These are phyloP conservation scores for Exserohilum rostratum DNA, from an alignment of 2,329 filamentous ascomycete genomes.

Conservation along the genomic window DNA sequence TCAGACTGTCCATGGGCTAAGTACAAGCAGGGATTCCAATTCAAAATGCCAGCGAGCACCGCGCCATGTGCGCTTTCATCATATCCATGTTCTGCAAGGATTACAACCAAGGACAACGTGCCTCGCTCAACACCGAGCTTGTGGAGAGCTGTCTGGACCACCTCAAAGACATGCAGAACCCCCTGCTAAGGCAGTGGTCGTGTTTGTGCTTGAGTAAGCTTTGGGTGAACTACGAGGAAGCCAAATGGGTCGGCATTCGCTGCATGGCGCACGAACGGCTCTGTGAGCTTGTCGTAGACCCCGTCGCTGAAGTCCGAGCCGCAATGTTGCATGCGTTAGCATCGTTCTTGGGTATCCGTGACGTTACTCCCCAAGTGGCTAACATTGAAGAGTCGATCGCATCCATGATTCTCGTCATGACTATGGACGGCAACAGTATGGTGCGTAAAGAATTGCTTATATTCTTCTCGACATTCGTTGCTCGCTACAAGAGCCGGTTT, in stretches of 20 bases:
- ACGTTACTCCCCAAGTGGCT: constrained; percentile 87
- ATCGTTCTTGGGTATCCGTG: constrained; percentile 90
- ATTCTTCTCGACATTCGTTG: constrained; percentile 90
- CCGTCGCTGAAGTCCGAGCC: constrained; percentile 88
- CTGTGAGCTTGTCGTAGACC: constrained; percentile 79
- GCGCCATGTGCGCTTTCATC: constrained; percentile 98
- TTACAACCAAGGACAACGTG: constrained; percentile 88
- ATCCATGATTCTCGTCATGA: constrained; percentile 87
- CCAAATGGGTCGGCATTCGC: constrained; percentile 94
- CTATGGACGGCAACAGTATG: constrained; percentile 90
- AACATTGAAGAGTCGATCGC: constrained; percentile 91
- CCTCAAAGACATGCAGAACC: constrained; percentile 83
- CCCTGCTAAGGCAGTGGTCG: constrained; percentile 90
- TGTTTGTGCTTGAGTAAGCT: constrained; percentile 94
- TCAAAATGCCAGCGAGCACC: constrained; percentile 88
- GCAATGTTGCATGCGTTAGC: constrained; percentile 94
- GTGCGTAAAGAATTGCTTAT: constrained; percentile 92
- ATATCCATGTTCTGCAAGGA: constrained; percentile 96
- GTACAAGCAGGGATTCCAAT: constrained; percentile 69
- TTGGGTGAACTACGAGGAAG: constrained; percentile 88
- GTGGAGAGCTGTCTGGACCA: constrained; percentile 87
- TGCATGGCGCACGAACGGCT: constrained; percentile 84
- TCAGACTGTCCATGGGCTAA: constrained; percentile 12
- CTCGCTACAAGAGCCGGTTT: constrained; percentile 90
- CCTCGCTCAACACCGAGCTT: constrained; percentile 88